Base-by-base conservation (phyloP, 306 rosid species). In the Argentina anserina region DNA sequence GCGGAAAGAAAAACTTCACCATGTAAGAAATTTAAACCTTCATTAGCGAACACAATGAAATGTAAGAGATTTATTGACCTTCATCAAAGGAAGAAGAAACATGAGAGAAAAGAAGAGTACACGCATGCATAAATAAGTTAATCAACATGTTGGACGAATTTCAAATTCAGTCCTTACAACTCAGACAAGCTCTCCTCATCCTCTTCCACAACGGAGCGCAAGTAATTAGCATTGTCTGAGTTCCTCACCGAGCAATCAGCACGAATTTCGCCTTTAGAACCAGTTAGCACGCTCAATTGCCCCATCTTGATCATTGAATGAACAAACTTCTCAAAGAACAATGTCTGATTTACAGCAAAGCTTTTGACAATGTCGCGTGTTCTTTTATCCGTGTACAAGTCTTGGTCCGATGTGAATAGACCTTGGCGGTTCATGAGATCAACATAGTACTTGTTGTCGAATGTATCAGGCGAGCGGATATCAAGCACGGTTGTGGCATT, bases 341-440 rank as follows among this genome's bases (percentile, higher is more conserved):
- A 40, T 0, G 39, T 29, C 59, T 87, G 84, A 14, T 90, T 14
- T 0, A 59, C 5, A 0, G 90, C 92, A 71, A 90, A 90, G 59
- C 70, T 72, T 0, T 17, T 84, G 3, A 90, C 92, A 33, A 84
- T 80, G 1, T 70, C 86, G 21, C 63, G 84, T 0, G 96, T 87
- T 73, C 80, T 78, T 26, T 55, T 3, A 36, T 80, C 71, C 0
- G 14, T 71, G 45, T 56, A 70, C 71, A 90, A 68, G 42, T 90
- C 96, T 45, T 87, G 90, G 58, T 90, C 90, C 0, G 92, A 90
- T 1, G 89, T 90, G 74, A 90, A 90, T 31, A 87, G 60, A 0
- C 92, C 96, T 42, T 90, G 87, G 21, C 88, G 78, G 59, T 82
- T 84, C 84, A 84, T 14, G 17, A 90, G 78, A 65, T 85, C 82